Evolutionary conservation across 2,329 filamentous ascomycete genomes (phyloP).

Genomic region (Pseudogymnoascus sp.): DNA sequence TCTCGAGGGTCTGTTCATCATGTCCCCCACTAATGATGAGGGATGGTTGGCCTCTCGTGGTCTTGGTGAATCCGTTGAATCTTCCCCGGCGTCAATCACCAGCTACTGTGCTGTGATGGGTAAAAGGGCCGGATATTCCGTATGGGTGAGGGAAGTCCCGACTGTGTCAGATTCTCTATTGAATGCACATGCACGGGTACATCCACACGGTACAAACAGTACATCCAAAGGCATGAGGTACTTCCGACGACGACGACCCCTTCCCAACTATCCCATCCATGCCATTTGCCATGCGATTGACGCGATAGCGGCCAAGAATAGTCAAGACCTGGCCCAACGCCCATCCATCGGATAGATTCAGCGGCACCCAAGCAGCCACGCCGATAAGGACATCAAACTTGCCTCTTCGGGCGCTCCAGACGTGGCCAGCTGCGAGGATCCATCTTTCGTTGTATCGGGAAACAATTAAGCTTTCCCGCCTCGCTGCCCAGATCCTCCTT

Average conservation of each 20-base stretch:
- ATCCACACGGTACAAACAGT: neutral
- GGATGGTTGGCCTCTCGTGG: neutral
- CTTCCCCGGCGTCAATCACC: neutral
- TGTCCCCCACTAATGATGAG: neutral
- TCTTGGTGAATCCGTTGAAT: neutral
- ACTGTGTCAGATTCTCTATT: neutral
- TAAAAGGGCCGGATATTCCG: slow-evolving; percentile 5
- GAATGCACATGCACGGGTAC: neutral
- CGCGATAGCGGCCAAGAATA: slow-evolving; percentile 5
- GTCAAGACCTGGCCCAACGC: slow-evolving; percentile 4
- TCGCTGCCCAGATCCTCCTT: neutral
- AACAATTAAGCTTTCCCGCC: slow-evolving; percentile 1
- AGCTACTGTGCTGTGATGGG: neutral
- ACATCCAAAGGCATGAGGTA: neutral
- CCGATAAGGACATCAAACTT: slow-evolving; percentile 4
- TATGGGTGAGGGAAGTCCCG: neutral
- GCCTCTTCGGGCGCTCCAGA: neutral
- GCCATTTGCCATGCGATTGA: slow-evolving; percentile 5
- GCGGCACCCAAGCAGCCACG: neutral
- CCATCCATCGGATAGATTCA: neutral
- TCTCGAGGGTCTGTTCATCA: neutral
- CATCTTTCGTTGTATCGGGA: neutral
- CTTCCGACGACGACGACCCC: neutral
- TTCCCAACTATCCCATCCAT: slow-evolving; percentile 2
- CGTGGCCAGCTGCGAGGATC: neutral